These are phyloP conservation scores for Nothophaeocryptopus gaeumannii DNA, from an alignment of 2,329 filamentous ascomycete species.

Conservation along the genomic window DNA sequence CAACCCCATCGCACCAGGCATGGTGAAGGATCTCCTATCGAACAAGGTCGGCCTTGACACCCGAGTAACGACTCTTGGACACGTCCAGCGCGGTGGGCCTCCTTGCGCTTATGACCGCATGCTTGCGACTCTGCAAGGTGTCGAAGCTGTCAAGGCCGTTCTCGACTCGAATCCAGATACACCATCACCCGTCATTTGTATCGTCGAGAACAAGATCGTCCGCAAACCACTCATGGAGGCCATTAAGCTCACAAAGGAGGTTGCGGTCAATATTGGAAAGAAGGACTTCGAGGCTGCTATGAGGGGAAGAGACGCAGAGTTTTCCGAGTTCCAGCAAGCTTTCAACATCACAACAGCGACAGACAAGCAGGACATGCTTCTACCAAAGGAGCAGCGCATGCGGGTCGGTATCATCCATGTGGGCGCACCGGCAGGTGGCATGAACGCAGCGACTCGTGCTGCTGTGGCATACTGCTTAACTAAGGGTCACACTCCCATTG, in stretches of 20 bases:
- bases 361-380: constrained; percentile 63
- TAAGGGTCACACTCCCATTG: constrained; percentile 86
- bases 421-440: constrained; percentile 91
- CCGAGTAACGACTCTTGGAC: constrained; percentile 88
- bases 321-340: constrained; percentile 84
- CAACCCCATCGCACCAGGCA: constrained; percentile 74
- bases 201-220: constrained; percentile 96
- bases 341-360: constrained; percentile 89
- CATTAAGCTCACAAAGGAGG: constrained; percentile 79
- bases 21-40: constrained; percentile 86
- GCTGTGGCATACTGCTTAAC: constrained; percentile 90
- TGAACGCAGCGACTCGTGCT: constrained; percentile 94
- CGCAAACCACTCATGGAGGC: constrained; percentile 86
- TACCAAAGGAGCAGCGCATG: constrained; percentile 79
- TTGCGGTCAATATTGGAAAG: constrained; percentile 74
- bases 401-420: constrained; percentile 95
- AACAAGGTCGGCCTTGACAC: constrained; percentile 81
- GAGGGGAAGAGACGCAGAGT: constrained; percentile 85
- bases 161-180: constrained; percentile 85
- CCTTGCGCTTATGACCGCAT: constrained; percentile 94
- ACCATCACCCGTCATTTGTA: constrained; percentile 90
- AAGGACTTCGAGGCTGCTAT: constrained; percentile 88
- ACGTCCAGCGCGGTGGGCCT: constrained; percentile 92
- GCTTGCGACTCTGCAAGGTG: constrained; percentile 87
- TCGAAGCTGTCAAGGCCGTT: constrained; percentile 89